These are phyloP conservation scores for Polytrichum commune DNA, from an alignment of 225 moss, liverwort and hornwort species.

Conservation along the genomic window DNA sequence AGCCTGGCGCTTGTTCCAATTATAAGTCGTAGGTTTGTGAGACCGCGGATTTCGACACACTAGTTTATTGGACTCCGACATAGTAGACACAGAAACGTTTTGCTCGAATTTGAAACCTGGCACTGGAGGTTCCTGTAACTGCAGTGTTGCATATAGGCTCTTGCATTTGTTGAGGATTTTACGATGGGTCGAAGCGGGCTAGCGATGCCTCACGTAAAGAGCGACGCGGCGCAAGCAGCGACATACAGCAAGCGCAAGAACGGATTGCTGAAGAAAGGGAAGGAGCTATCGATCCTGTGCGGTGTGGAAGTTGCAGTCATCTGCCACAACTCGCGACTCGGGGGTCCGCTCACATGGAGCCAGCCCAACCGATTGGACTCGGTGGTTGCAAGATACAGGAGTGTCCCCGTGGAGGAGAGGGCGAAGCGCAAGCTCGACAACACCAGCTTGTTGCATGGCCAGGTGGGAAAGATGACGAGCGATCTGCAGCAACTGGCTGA, in stretches of 20 bases:
- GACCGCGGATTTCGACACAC: no score
- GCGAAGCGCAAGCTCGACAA: conserved; percentile 61
- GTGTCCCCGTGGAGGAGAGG: conserved; percentile 47
- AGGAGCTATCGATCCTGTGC: conserved; percentile 56
- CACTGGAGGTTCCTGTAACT: no score
- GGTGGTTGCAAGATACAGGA: conserved; percentile 43
- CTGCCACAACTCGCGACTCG: conserved; percentile 55
- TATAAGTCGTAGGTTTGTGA: no score
- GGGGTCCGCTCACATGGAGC: conserved; percentile 48
- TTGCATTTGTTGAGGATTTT: no score
- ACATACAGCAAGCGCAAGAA: conserved; percentile 62
- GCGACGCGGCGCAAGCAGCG: conserved; percentile 45
- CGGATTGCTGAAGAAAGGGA: conserved; percentile 55
- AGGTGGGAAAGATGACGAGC: conserved; percentile 35
- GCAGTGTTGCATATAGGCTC: no score
- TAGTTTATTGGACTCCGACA: no score
- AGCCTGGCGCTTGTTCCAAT: no score
- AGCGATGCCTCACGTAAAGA: conserved; percentile 30
- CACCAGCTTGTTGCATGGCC: conserved; percentile 38
- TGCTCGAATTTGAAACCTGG: no score
- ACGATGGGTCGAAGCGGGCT: no score
- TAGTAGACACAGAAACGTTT: no score
- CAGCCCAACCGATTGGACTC: conserved; percentile 34
- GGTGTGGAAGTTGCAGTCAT: conserved; percentile 60
- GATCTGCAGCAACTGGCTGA: conserved; percentile 36